phyloP scores from a whole-genome alignment of 805 yeast species.

The Candida parachauliodes region DNA sequence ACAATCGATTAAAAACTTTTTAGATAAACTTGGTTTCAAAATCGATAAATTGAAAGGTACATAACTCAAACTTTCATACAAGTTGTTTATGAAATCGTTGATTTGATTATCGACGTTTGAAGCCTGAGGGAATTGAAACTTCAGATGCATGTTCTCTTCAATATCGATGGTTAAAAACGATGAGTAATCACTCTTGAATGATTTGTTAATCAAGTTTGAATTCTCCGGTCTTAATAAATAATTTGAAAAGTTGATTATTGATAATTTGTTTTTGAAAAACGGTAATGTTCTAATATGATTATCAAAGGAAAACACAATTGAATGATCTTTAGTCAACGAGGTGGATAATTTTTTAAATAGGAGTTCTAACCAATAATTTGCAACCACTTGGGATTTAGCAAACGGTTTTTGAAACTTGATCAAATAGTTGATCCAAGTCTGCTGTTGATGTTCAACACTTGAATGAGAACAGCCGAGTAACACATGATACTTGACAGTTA shows the following conservation, averaged over 20 bases:
- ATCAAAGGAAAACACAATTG: constrained; percentile 14
- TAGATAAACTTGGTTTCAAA: constrained; percentile 22
- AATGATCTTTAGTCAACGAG: constrained; percentile 15
- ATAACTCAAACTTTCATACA: constrained; percentile 27
- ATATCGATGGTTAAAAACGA: constrained; percentile 20
- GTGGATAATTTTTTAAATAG: constrained; percentile 19
- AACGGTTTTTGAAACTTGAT: constrained; percentile 18
- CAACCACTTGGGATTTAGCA: constrained; percentile 29
- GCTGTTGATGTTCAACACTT: constrained; percentile 9
- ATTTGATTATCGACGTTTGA: constrained; percentile 14
- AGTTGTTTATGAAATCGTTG: constrained; percentile 26
- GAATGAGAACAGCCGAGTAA: constrained; percentile 16
- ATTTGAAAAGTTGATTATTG: constrained; percentile 24
- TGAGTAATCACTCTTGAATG: constrained; percentile 25
- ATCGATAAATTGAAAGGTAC: constrained; percentile 18
- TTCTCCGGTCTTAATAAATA: constrained; percentile 23
- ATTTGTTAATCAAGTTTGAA: constrained; percentile 12
- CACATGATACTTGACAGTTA: constrained; percentile 31
- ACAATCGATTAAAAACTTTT: constrained; percentile 27
- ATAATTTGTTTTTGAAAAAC: constrained; percentile 22
- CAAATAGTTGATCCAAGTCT: constrained; percentile 29
- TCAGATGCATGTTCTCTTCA: constrained; percentile 14
- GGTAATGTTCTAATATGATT: constrained; percentile 15
- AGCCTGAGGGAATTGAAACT: constrained; percentile 30
- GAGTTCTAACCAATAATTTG: constrained; percentile 31